phyloP scores from a whole-genome alignment of 257 asterid species.

The Eustoma russellianum region DNA sequence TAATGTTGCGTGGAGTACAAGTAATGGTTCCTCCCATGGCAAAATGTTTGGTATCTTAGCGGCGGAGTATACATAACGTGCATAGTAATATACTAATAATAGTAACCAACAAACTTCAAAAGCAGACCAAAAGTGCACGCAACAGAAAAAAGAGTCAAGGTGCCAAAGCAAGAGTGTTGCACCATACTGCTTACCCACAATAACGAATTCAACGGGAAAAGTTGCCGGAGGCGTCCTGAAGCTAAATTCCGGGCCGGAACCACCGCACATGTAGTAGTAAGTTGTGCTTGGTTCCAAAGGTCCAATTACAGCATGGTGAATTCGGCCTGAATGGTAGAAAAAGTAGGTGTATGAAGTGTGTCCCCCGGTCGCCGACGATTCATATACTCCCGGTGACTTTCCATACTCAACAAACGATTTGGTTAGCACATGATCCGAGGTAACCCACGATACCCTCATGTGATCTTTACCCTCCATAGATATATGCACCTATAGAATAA shows the following conservation, averaged over 20 bases:
- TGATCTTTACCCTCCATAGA: slow-evolving; percentile 63
- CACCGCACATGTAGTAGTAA: slow-evolving; percentile 70
- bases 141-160: slow-evolving; percentile 1
- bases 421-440: slow-evolving; percentile 27
- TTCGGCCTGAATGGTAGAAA: slow-evolving; percentile 54
- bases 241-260: slow-evolving; percentile 51
- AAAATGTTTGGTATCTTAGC: no score
- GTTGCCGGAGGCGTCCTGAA: slow-evolving; percentile 63
- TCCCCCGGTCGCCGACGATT: slow-evolving; percentile 40
- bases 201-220: slow-evolving; percentile 61
- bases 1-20: no score
- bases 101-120: slow-evolving; percentile 3
- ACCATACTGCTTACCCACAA: slow-evolving; percentile 52
- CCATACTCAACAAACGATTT: slow-evolving; percentile 60
- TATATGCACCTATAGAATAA: slow-evolving; percentile 50
- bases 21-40: no score
- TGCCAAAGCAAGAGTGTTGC: neutral
- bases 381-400: slow-evolving; percentile 32
- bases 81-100: neutral
- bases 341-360: slow-evolving; percentile 40
- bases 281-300: slow-evolving; percentile 57
- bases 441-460: slow-evolving; percentile 71
- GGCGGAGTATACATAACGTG: no score
- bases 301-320: slow-evolving; percentile 66
- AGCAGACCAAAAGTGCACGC: slow-evolving; percentile 22